Percentiles rank a stretch among this genome's conserved stretches.
Conservation (phyloP, 164 flowering plant species). For the Sextonia rubra region DNA sequence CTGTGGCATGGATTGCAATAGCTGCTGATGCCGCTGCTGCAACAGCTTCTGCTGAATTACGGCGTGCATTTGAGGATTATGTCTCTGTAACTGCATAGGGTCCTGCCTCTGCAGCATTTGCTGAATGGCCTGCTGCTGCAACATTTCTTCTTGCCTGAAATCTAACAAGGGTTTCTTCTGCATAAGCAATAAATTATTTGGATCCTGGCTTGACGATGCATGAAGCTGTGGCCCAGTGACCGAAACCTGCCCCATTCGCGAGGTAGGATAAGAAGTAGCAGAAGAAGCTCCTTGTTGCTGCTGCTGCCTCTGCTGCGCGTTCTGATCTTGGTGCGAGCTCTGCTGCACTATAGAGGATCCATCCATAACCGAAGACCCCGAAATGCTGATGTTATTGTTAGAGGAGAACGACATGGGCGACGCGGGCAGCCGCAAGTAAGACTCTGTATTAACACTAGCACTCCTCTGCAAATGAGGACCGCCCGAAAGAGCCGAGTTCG, state of each 20-base stretch:
- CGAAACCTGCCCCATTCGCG: slow-evolving; percentile 43
- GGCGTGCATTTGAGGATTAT: slow-evolving; percentile 78
- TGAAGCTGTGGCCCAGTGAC: slow-evolving; percentile 19
- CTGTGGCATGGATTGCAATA: slow-evolving; percentile 64
- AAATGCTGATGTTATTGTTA: slow-evolving; percentile 38
- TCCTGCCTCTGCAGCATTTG: slow-evolving; percentile 82
- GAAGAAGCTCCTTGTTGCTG: slow-evolving; percentile 72
- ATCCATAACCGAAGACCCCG: slow-evolving; percentile 68
- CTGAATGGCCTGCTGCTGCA: slow-evolving; percentile 77
- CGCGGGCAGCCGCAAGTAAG: slow-evolving; percentile 75
- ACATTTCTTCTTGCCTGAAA: slow-evolving; percentile 71
- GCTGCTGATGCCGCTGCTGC: slow-evolving; percentile 50
- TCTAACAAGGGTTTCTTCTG: slow-evolving; percentile 85
- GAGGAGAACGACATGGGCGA: slow-evolving; percentile 95
- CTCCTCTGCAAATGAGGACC: slow-evolving; percentile 95
- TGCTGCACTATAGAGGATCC: slow-evolving; percentile 70
- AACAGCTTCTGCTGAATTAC: slow-evolving; percentile 64
- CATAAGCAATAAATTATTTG: slow-evolving; percentile 47
- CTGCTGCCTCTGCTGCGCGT: slow-evolving; percentile 31
- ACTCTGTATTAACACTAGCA: slow-evolving; percentile 84
- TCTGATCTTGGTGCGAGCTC: slow-evolving; percentile 26
- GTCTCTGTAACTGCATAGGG: slow-evolving; percentile 55
- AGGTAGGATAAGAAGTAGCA: slow-evolving; percentile 63
- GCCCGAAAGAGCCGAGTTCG: slow-evolving; percentile 87
- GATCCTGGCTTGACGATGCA: slow-evolving; percentile 46